phyloP scores from a whole-genome alignment of 164 flowering plant genomes.

The Stephania japonica region DNA sequence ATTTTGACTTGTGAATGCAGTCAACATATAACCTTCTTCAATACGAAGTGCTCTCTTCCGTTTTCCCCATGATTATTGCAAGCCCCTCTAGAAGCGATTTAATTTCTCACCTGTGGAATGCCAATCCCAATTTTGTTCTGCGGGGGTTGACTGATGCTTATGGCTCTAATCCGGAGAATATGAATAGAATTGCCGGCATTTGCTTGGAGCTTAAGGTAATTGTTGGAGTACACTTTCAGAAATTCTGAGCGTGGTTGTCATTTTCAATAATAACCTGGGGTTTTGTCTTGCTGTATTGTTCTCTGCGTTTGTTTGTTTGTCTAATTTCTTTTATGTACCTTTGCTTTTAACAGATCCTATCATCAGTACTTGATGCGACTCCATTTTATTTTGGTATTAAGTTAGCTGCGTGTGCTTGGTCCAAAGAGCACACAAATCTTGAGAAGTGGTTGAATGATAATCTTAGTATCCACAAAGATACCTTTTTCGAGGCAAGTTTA shows the following conservation, averaged over 20 bases:
- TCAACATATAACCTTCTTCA: constrained; percentile 80
- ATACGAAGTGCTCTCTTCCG: constrained; percentile 51
- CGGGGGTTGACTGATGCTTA: constrained; percentile 53
- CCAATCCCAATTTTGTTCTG: constrained; percentile 55
- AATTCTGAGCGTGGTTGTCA: neutral
- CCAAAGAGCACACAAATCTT: constrained; percentile 56
- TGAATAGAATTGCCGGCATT: constrained; percentile 47
- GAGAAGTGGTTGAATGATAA: constrained; percentile 72
- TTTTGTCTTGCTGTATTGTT: neutral
- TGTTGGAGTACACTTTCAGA: neutral
- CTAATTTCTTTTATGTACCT: neutral
- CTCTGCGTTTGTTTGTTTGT: neutral
- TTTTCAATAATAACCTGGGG: neutral
- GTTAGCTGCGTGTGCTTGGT: constrained; percentile 68
- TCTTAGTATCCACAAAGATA: constrained; percentile 42
- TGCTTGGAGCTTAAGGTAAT: constrained; percentile 81
- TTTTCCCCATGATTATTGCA: constrained; percentile 54
- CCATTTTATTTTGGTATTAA: constrained; percentile 57
- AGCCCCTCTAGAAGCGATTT: constrained; percentile 34
- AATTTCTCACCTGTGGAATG: constrained; percentile 64
- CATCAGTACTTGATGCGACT: constrained; percentile 54
- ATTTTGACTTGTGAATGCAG: constrained; percentile 37
- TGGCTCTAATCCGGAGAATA: constrained; percentile 38
- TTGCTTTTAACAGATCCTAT: constrained; percentile 46
- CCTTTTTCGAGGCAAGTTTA: constrained; percentile 61